These are phyloP conservation scores for Talaromyces ruber DNA, from an alignment of 495 filamentous ascomycete genomes.

Conservation along the genomic window DNA sequence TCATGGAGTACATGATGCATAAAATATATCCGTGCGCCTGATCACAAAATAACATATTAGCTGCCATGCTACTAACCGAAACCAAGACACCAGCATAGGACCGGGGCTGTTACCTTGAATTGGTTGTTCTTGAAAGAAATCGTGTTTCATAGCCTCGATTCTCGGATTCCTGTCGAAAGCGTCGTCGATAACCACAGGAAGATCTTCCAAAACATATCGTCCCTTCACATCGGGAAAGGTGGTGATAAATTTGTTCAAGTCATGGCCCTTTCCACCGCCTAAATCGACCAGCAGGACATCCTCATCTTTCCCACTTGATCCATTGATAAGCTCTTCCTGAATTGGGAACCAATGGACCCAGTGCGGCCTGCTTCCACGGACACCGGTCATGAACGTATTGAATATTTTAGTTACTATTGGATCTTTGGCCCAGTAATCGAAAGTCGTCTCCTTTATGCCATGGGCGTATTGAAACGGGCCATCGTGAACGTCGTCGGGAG, in stretches of 20 bases:
- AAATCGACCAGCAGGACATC: conserved; percentile 42
- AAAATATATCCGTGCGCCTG: conserved; percentile 37
- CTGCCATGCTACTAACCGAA: background rate
- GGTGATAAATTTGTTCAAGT: conserved; percentile 25
- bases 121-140: conserved; percentile 35
- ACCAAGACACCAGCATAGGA: background rate
- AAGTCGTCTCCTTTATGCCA: conserved; percentile 20
- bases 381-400: conserved; percentile 18
- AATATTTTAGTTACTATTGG: conserved; percentile 8
- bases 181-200: conserved; percentile 25
- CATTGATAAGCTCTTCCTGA: conserved; percentile 12
- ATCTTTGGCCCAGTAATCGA: conserved; percentile 15
- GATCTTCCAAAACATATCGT: conserved; percentile 43
- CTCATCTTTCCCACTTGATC: conserved; percentile 4
- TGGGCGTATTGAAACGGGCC: conserved; percentile 31
- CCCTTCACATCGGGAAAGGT: conserved; percentile 20
- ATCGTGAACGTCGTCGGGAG: conserved; percentile 16
- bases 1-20: conserved; percentile 39
- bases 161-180: conserved; percentile 17
- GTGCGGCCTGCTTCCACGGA: conserved; percentile 11
- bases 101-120: conserved; percentile 27
- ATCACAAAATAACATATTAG: background rate
- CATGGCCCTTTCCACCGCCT: conserved; percentile 38
- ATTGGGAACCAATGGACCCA: conserved; percentile 27
- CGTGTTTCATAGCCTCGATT: conserved; percentile 25